Conservation (phyloP, 2,329 filamentous ascomycete species). For the Fonsecaea erecta region DNA sequence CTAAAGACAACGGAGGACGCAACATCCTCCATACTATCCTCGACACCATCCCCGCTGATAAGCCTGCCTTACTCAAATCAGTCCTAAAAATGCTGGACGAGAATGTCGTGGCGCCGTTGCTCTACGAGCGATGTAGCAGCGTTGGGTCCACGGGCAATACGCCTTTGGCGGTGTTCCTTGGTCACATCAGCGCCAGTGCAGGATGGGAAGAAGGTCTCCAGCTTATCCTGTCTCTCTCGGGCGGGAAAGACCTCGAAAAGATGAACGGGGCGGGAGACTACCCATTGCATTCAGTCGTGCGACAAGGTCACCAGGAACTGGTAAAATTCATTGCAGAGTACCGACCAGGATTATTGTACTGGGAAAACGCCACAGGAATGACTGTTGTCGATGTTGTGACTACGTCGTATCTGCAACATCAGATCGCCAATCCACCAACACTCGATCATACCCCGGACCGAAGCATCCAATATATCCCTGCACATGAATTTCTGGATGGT, state of each 20-base stretch:
- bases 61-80: conserved; percentile 56
- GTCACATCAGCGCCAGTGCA: conserved; percentile 30
- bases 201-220: conserved; percentile 44
- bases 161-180: conserved; percentile 66
- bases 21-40: conserved; percentile 71
- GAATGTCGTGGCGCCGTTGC: conserved; percentile 51
- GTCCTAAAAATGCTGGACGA: conserved; percentile 64
- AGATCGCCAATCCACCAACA: conserved; percentile 32
- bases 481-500: conserved; percentile 19
- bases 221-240: conserved; percentile 60
- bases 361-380: conserved; percentile 76
- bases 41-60: conserved; percentile 38
- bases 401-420: conserved; percentile 51
- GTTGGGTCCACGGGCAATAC: conserved; percentile 61
- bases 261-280: conserved; percentile 53
- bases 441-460: not conserved
- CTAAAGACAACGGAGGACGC: conserved; percentile 62
- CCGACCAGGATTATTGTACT: conserved; percentile 64
- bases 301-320: conserved; percentile 48
- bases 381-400: conserved; percentile 72
- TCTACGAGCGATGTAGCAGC: conserved; percentile 52
- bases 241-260: conserved; percentile 57
- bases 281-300: conserved; percentile 47
- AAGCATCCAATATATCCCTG: conserved; percentile 15
- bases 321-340: conserved; percentile 64